A percentile compares a stretch with the other conserved stretches of the same genome.
Conservation (phyloP, 192 early-diverging fungal species). For the Coemansia sp. region DNA sequence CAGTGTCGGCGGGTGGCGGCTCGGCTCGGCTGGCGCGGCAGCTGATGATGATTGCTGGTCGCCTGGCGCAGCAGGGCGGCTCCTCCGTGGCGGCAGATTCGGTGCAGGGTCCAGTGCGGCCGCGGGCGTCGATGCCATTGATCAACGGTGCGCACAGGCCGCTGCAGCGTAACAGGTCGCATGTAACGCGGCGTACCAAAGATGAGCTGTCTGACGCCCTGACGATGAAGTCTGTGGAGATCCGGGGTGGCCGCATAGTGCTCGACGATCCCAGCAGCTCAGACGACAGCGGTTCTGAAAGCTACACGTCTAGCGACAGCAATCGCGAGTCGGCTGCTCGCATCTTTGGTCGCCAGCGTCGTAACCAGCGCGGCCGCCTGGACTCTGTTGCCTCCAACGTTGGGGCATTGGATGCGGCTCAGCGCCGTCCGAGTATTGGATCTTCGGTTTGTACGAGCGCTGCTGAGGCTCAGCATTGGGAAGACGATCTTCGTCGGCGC, state of each 20-base stretch:
- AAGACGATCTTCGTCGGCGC: slow-evolving; percentile 43
- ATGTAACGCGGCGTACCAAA: slow-evolving; percentile 18
- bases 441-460: slow-evolving; percentile 17
- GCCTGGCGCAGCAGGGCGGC: slow-evolving; percentile 10
- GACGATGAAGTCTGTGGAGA: slow-evolving; percentile 59
- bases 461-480: slow-evolving; percentile 26
- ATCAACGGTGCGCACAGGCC: slow-evolving; percentile 30
- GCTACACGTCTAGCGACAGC: slow-evolving; percentile 14
- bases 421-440: slow-evolving; percentile 15
- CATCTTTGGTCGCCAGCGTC: slow-evolving; percentile 13
- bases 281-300: slow-evolving; percentile 17
- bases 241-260: slow-evolving; percentile 53
- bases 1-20: neutral
- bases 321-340: slow-evolving; percentile 1
- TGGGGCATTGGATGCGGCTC: neutral
- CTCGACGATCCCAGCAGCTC: slow-evolving; percentile 52
- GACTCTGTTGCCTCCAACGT: slow-evolving; percentile 7
- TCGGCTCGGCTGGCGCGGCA: slow-evolving; percentile 33
- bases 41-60: slow-evolving; percentile 28
- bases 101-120: slow-evolving; percentile 28
- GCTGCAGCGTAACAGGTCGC: slow-evolving; percentile 46
- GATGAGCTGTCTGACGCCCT: slow-evolving; percentile 52
- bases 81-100: slow-evolving; percentile 13
- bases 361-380: neutral
- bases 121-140: slow-evolving; percentile 54